Evolutionary conservation across 306 rosid species (phyloP).

Genomic region (Lithocarpus polystachyus): DNA sequence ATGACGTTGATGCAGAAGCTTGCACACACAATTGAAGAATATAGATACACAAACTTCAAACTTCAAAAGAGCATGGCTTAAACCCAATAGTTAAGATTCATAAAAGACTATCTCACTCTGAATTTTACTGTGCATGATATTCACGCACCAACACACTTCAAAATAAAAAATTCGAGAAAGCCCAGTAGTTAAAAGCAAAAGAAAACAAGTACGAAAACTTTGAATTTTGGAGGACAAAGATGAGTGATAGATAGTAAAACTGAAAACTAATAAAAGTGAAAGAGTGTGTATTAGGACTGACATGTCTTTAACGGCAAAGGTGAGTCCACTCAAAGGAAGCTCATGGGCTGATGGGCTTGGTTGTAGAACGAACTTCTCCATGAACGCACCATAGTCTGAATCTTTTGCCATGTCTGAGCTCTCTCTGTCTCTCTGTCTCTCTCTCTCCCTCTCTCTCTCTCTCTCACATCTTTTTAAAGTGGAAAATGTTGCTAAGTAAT

Average conservation of each 20-base stretch:
- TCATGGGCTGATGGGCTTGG: conserved; percentile 39
- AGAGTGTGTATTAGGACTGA: conserved; percentile 20
- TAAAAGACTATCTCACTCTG: neutral
- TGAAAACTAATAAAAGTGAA: neutral
- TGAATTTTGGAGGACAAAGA: neutral
- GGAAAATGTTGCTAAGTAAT: no score
- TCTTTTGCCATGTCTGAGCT: no score
- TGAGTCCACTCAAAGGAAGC: conserved; percentile 70
- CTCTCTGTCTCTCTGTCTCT: no score
- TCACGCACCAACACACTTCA: no score
- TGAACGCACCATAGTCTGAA: conserved; percentile 61
- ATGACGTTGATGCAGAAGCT: neutral
- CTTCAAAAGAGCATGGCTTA: neutral
- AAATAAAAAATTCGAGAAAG: neutral
- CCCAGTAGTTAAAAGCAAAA: neutral
- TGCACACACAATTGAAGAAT: neutral
- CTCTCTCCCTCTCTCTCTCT: no score
- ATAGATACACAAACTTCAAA: neutral
- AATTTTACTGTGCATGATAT: neutral
- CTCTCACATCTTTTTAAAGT: no score
- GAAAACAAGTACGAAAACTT: neutral
- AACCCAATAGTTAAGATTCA: neutral
- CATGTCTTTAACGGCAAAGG: conserved; percentile 93
- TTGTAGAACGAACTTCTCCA: conserved; percentile 58
- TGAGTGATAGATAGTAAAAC: neutral